Conservation (phyloP, 441 rosid genomes). For the Adansonia gregorii region DNA sequence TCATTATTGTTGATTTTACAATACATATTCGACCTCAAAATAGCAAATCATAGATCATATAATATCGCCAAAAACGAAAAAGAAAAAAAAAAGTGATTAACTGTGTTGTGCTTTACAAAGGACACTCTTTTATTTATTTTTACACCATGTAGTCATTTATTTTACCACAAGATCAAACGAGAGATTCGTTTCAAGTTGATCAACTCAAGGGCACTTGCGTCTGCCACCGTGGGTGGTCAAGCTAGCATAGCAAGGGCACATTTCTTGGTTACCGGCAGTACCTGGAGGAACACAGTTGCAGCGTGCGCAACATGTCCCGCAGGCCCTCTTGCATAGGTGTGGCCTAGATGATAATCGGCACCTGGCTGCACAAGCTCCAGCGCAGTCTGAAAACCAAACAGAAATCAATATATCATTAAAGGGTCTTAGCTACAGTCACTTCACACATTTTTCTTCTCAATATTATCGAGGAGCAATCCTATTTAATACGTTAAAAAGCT, state of each 20-base stretch:
- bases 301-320: slow-evolving; percentile 65
- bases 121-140: background rate
- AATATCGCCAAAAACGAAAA: background rate
- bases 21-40: background rate
- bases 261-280: slow-evolving; percentile 62
- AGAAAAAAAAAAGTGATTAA: background rate
- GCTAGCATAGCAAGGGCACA: slow-evolving; percentile 73
- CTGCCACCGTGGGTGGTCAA: slow-evolving; percentile 67
- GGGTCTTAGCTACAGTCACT: background rate
- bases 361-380: slow-evolving; percentile 52
- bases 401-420: background rate
- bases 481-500: background rate
- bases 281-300: slow-evolving; percentile 82
- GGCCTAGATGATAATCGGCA: slow-evolving; percentile 58
- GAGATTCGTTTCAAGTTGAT: background rate
- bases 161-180: background rate
- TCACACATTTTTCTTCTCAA: background rate
- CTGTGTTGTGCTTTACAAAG: background rate
- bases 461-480: background rate
- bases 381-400: slow-evolving; percentile 45
- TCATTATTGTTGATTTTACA: background rate
- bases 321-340: slow-evolving; percentile 64
- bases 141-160: background rate
- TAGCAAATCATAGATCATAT: background rate
- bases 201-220: slow-evolving; percentile 59